Percentiles rank a stretch among this genome's conserved stretches.
Conservation (phyloP, 352 stramenopile genomes). For the Phytophthora ramorum region DNA sequence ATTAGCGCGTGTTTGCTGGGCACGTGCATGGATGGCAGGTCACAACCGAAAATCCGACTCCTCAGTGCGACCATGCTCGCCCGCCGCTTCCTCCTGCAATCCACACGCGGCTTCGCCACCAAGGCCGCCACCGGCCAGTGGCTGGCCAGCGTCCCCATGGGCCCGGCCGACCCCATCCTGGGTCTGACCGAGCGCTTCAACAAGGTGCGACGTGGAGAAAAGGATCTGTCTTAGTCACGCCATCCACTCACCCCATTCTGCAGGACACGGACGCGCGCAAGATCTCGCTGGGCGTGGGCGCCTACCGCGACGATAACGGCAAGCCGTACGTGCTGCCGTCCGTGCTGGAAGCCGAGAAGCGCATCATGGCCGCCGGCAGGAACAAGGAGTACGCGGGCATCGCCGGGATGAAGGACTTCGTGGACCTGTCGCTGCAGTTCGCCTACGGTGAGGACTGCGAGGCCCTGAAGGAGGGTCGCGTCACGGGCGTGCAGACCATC, state of each 20-base stretch:
- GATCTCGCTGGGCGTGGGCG: constrained; percentile 98
- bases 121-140: constrained; percentile 56
- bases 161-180: constrained; percentile 96
- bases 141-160: constrained; percentile 92
- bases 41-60: constrained; percentile 37
- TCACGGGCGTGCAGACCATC: constrained; percentile 97
- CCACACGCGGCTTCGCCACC: constrained; percentile 52
- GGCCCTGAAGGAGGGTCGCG: constrained; percentile 89
- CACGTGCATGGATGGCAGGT: constrained; percentile 6
- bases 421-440: constrained; percentile 95
- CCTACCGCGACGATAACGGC: constrained; percentile 96
- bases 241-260: constrained; percentile 13
- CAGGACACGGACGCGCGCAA: constrained; percentile 94
- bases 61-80: constrained; percentile 38
- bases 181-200: constrained; percentile 94
- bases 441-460: constrained; percentile 96
- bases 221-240: constrained; percentile 8
- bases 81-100: constrained; percentile 38
- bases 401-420: constrained; percentile 95
- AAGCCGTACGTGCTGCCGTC: constrained; percentile 97
- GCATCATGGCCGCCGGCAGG: constrained; percentile 92
- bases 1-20: constrained; percentile 25
- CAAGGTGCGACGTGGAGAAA: constrained; percentile 60
- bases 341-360: constrained; percentile 96
- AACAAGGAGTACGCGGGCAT: constrained; percentile 99